These are phyloP conservation scores for Aquanectria penicillioides DNA, from an alignment of 2,329 filamentous ascomycete genomes.

Conservation along the genomic window DNA sequence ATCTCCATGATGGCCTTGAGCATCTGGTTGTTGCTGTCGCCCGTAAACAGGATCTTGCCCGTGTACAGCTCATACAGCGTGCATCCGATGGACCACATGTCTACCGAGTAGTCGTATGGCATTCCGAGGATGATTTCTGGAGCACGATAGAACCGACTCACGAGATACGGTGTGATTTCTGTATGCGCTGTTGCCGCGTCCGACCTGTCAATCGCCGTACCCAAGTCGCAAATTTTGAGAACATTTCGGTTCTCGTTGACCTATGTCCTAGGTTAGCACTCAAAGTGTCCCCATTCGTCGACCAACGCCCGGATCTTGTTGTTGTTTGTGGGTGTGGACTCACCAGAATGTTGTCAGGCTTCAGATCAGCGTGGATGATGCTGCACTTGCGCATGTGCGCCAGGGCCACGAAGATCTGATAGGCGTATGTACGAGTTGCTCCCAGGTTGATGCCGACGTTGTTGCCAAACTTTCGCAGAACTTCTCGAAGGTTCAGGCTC, in stretches of 20 bases:
- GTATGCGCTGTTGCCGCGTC: slow-evolving; percentile 78
- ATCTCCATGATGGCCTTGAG: slow-evolving; percentile 95
- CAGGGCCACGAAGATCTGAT: slow-evolving; percentile 92
- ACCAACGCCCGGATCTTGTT: too few species aligned
- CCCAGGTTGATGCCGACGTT: slow-evolving; percentile 91
- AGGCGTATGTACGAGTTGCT: slow-evolving; percentile 88
- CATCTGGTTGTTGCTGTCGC: slow-evolving; percentile 98
- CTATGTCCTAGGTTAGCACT: slow-evolving; percentile 47
- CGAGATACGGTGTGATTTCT: slow-evolving; percentile 92
- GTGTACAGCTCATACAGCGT: slow-evolving; percentile 98
- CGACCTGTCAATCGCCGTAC: slow-evolving; percentile 90
- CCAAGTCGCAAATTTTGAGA: slow-evolving; percentile 95
- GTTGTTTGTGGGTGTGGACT: slow-evolving; percentile 34
- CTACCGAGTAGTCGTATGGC: slow-evolving; percentile 91
- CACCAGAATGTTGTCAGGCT: slow-evolving; percentile 96
- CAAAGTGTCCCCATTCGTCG: too few species aligned
- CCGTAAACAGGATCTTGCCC: slow-evolving; percentile 95
- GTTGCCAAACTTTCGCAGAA: slow-evolving; percentile 94
- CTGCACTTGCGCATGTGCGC: slow-evolving; percentile 90
- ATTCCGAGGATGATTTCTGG: slow-evolving; percentile 98
- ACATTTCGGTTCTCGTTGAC: slow-evolving; percentile 84
- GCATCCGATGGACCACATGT: slow-evolving; percentile 98
- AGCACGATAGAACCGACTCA: slow-evolving; percentile 96
- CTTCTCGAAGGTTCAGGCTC: slow-evolving; percentile 90
- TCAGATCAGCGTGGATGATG: slow-evolving; percentile 94